A percentile compares a stretch with the other conserved stretches of the same genome.
Conservation (phyloP, 2,329 filamentous ascomycete genomes). For the Penicillium sclerotigenum region DNA sequence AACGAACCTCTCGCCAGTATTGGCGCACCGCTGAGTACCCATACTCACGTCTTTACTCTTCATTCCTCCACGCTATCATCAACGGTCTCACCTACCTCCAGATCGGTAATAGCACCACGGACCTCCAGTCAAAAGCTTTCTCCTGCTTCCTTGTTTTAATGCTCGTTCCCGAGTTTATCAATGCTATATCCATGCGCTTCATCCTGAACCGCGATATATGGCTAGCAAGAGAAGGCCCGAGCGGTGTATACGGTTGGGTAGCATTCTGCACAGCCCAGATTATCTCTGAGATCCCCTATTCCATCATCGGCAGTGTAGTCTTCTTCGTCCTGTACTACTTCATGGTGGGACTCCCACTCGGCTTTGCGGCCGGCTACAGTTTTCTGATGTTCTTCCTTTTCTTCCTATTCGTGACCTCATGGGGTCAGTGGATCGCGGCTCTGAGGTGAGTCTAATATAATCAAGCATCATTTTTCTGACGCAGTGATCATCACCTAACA, state of each 20-base stretch:
- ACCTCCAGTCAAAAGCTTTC: conserved; percentile 69
- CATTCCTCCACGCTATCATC: conserved; percentile 65
- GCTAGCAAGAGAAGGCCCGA: conserved; percentile 65
- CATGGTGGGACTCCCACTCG: conserved; percentile 62
- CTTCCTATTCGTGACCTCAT: conserved; percentile 66
- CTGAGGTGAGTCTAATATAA: conserved; percentile 52
- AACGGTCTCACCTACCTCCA: conserved; percentile 72
- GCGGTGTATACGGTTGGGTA: conserved; percentile 67
- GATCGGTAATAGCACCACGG: conserved; percentile 60
- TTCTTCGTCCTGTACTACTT: conserved; percentile 73
- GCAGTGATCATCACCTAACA: not conserved
- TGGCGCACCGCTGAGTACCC: conserved; percentile 71
- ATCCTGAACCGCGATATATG: conserved; percentile 66
- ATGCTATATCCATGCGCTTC: conserved; percentile 68
- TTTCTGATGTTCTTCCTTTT: conserved; percentile 72
- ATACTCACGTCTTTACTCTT: conserved; percentile 68
- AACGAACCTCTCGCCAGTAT: conserved; percentile 65
- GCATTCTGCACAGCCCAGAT: conserved; percentile 68
- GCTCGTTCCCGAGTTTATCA: conserved; percentile 66
- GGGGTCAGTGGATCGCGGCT: conserved; percentile 77
- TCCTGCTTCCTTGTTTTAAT: conserved; percentile 61
- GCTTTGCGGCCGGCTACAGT: conserved; percentile 64
- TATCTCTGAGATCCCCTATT: conserved; percentile 64
- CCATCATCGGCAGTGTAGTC: conserved; percentile 58
- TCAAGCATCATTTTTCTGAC: not conserved